Evolutionary conservation across 192 early-diverging fungal species (phyloP).

Genomic region (Umbelopsis ramanniana): DNA sequence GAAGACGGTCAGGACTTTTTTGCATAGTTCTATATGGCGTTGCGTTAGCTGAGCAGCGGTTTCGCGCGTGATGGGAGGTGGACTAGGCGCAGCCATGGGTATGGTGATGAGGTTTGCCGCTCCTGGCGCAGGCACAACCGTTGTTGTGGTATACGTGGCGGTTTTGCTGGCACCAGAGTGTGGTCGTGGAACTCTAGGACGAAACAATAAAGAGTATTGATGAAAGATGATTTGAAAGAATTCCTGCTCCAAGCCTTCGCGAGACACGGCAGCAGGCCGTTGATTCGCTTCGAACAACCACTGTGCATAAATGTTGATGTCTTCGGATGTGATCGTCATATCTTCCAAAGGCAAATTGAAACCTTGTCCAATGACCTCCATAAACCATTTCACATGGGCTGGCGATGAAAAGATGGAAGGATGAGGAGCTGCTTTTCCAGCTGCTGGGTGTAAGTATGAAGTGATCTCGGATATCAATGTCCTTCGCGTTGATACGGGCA

Average conservation of each 20-base stretch:
- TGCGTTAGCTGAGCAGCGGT: slow-evolving; percentile 41
- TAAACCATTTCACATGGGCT: slow-evolving; percentile 81
- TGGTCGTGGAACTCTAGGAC: slow-evolving; percentile 46
- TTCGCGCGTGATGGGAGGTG: slow-evolving; percentile 27
- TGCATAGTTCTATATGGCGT: slow-evolving; percentile 77
- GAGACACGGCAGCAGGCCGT: slow-evolving; percentile 63
- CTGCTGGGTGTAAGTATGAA: slow-evolving; percentile 41
- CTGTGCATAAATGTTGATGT: slow-evolving; percentile 70
- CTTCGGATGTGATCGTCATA: slow-evolving; percentile 64
- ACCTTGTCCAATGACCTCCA: slow-evolving; percentile 87
- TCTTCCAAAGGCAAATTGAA: slow-evolving; percentile 81
- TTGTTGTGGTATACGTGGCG: not conserved
- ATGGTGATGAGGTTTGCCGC: not conserved
- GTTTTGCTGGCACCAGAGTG: slow-evolving; percentile 10
- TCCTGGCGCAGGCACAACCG: not conserved
- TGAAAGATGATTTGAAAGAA: slow-evolving; percentile 79
- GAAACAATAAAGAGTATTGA: slow-evolving; percentile 76
- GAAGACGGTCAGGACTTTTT: slow-evolving; percentile 66
- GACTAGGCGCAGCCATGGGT: not conserved
- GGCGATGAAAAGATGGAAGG: slow-evolving; percentile 69
- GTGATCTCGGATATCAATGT: slow-evolving; percentile 74
- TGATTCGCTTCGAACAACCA: slow-evolving; percentile 74
- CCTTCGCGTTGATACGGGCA: slow-evolving; percentile 69
- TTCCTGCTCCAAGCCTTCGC: slow-evolving; percentile 61
- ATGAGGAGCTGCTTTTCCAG: slow-evolving; percentile 46